phyloP scores from a whole-genome alignment of 1,139 yeast genomes.

The Yamadazyma epiphylla region DNA sequence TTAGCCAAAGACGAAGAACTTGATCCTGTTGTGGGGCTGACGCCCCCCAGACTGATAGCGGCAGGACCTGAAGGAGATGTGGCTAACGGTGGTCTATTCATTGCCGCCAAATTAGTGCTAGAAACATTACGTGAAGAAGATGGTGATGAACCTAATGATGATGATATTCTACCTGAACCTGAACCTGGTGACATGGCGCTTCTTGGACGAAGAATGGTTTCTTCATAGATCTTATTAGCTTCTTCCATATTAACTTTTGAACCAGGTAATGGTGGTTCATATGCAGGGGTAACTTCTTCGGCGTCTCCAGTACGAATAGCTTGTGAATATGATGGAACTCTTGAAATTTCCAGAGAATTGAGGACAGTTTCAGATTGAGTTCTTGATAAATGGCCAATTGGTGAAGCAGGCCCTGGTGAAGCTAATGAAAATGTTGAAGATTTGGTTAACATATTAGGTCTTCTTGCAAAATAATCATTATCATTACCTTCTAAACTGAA shows the following conservation, averaged over 20 bases:
- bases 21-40: background rate
- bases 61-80: slow-evolving; percentile 1
- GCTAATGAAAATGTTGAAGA: slow-evolving; percentile 11
- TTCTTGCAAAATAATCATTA: slow-evolving; percentile 11
- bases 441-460: slow-evolving; percentile 7
- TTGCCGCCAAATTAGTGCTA: slow-evolving; percentile 17
- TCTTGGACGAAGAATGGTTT: slow-evolving; percentile 4
- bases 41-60: slow-evolving; percentile 1
- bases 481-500: slow-evolving; percentile 43
- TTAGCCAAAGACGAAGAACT: slow-evolving; percentile 8
- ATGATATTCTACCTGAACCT: slow-evolving; percentile 13
- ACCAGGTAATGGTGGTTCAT: slow-evolving; percentile 53
- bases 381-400: slow-evolving; percentile 58
- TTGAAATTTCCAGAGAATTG: slow-evolving; percentile 34
- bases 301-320: slow-evolving; percentile 55
- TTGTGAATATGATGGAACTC: slow-evolving; percentile 80
- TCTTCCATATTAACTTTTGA: slow-evolving; percentile 31
- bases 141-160: slow-evolving; percentile 25
- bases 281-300: slow-evolving; percentile 59
- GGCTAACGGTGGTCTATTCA: slow-evolving; percentile 6
- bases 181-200: slow-evolving; percentile 17
- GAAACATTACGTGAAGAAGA: slow-evolving; percentile 26
- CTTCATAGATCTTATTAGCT: slow-evolving; percentile 21
- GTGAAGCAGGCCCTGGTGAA: slow-evolving; percentile 44
- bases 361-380: slow-evolving; percentile 40